A percentile compares a stretch with the other conserved stretches of the same genome.
phyloP scores from a whole-genome alignment of 306 rosid genomes.

The Ziziphus jujuba region DNA sequence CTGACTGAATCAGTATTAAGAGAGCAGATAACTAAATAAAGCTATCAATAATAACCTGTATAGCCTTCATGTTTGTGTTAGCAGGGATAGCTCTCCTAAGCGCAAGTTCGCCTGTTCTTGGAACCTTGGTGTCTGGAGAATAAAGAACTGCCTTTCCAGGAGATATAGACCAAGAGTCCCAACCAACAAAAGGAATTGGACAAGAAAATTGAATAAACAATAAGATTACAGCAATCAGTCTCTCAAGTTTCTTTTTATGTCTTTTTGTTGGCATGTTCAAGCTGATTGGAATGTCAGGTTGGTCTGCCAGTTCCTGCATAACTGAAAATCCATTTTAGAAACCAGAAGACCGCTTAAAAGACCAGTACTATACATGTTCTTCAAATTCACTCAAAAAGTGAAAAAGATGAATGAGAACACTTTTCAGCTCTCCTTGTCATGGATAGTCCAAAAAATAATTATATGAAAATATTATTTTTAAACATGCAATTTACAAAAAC shows the following conservation, averaged over 20 bases:
- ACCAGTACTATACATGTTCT: neutral
- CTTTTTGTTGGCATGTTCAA: constrained; percentile 29
- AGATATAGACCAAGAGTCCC: constrained; percentile 37
- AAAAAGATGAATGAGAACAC: neutral
- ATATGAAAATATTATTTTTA: neutral
- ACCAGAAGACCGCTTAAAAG: neutral
- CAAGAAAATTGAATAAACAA: constrained; percentile 53
- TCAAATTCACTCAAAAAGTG: neutral
- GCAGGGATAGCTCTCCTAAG: constrained; percentile 91
- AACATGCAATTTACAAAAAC: neutral
- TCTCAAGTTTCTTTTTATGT: constrained; percentile 48
- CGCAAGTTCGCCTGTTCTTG: constrained; percentile 90
- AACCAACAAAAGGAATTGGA: constrained; percentile 47
- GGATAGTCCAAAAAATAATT: neutral
- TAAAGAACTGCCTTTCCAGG: constrained; percentile 73
- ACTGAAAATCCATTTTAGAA: constrained; percentile 42
- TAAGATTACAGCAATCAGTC: constrained; percentile 49
- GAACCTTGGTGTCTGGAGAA: constrained; percentile 89
- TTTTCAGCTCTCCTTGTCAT: neutral
- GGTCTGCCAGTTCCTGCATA: constrained; percentile 47
- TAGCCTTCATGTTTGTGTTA: constrained; percentile 74
- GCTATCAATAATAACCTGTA: constrained; percentile 57
- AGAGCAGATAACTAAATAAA: neutral
- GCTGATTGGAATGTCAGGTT: constrained; percentile 19
- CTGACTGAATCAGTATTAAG: constrained; percentile 2